Conservation (phyloP, 106 monocot species). For the Apostasia shenzhenica region DNA sequence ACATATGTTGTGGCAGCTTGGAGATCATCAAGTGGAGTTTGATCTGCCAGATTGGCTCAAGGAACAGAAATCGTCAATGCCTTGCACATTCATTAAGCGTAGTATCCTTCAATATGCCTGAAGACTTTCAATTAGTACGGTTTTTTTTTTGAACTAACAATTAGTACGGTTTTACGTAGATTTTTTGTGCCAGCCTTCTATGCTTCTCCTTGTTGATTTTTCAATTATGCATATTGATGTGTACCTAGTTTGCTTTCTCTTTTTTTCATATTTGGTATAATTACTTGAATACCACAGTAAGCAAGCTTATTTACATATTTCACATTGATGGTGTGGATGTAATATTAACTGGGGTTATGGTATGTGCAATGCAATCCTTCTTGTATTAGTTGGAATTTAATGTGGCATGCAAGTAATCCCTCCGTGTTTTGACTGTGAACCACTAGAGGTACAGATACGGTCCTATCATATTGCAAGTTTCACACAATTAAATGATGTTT, state of each 20-base stretch:
- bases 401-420: no score
- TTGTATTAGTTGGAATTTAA: no score
- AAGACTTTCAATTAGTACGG: background rate
- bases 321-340: no score
- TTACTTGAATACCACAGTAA: no score
- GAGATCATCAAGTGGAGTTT: slow-evolving; percentile 26
- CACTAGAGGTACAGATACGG: no score
- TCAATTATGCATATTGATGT: no score
- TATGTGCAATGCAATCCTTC: no score
- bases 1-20: slow-evolving; percentile 18
- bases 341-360: no score
- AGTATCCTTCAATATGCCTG: slow-evolving; percentile 19
- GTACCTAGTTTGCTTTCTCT: no score
- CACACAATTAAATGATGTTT: background rate
- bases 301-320: no score
- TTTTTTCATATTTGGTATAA: background rate
- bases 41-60: slow-evolving; percentile 34
- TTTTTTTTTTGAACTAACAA: background rate
- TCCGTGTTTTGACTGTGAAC: no score
- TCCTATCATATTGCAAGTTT: background rate
- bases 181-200: background rate
- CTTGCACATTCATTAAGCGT: slow-evolving; percentile 32
- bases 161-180: background rate
- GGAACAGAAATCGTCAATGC: slow-evolving; percentile 18
- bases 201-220: no score